These are phyloP conservation scores for Aspergillus fijiensis DNA, from an alignment of 2,329 filamentous ascomycete species.

Conservation along the genomic window DNA sequence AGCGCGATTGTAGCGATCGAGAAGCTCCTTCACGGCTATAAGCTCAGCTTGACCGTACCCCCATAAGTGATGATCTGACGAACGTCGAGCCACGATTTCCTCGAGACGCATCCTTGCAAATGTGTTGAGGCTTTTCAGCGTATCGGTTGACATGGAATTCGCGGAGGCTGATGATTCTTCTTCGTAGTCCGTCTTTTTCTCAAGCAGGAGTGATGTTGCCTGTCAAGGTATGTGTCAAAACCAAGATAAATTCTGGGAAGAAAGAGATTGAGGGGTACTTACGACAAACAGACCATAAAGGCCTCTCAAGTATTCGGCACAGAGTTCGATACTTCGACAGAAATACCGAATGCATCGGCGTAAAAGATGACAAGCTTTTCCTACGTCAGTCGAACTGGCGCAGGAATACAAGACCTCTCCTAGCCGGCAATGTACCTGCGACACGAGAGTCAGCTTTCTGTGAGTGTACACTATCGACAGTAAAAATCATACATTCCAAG, in stretches of 20 bases:
- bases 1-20: constrained; percentile 25
- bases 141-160: constrained; percentile 22
- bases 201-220: constrained; percentile 31
- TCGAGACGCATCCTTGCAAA: constrained; percentile 40
- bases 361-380: constrained; percentile 52
- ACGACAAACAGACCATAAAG: constrained; percentile 89
- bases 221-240: constrained; percentile 11
- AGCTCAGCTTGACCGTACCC: constrained; percentile 40
- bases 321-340: constrained; percentile 87
- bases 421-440: constrained; percentile 77
- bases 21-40: constrained; percentile 42
- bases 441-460: constrained; percentile 7
- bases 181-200: constrained; percentile 16
- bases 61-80: constrained; percentile 29
- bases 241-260: neutral
- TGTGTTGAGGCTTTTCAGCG: constrained; percentile 33
- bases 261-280: constrained; percentile 28
- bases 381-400: constrained; percentile 36
- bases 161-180: constrained; percentile 13
- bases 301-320: constrained; percentile 85
- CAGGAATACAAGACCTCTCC: constrained; percentile 81
- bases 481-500: constrained; percentile 75
- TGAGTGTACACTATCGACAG: neutral
- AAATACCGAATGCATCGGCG: constrained; percentile 79
- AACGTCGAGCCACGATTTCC: constrained; percentile 38